Percentiles rank a stretch among this genome's conserved stretches.
These are phyloP conservation scores for Aspergillus aculeatus DNA, from an alignment of 2,329 filamentous ascomycete genomes.

Conservation along the genomic window DNA sequence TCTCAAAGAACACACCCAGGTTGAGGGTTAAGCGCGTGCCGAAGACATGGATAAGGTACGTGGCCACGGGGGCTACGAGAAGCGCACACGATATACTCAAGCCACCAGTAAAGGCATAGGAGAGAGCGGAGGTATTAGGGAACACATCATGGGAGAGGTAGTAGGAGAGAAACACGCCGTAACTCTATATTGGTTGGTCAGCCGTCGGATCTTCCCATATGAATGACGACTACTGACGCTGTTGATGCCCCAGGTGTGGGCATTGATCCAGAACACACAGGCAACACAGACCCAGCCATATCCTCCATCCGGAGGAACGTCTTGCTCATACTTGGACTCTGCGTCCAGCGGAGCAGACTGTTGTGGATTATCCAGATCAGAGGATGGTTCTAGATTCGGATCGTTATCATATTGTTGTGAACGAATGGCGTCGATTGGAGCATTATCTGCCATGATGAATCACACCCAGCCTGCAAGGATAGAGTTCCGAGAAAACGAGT, in stretches of 20 bases:
- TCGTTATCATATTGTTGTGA: slow-evolving; percentile 18
- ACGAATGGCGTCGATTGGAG: slow-evolving; percentile 31
- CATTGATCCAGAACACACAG: slow-evolving; percentile 59
- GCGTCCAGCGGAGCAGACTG: slow-evolving; percentile 14
- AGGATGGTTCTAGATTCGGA: not conserved
- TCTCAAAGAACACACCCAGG: slow-evolving; percentile 56
- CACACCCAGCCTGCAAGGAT: not conserved
- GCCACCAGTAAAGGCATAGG: slow-evolving; percentile 61
- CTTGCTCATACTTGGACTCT: slow-evolving; percentile 34
- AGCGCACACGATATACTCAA: slow-evolving; percentile 59
- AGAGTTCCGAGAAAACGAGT: not conserved
- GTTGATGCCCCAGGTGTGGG: slow-evolving; percentile 74
- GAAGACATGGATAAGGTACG: slow-evolving; percentile 51
- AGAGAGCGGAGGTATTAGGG: slow-evolving; percentile 53
- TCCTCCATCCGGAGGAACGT: slow-evolving; percentile 53
- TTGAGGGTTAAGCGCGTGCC: slow-evolving; percentile 57
- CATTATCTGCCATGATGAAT: slow-evolving; percentile 32
- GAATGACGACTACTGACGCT: slow-evolving; percentile 44
- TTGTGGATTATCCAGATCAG: slow-evolving; percentile 12
- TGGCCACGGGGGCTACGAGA: slow-evolving; percentile 57
- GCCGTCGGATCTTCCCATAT: not conserved
- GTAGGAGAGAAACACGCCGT: slow-evolving; percentile 60
- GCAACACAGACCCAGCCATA: slow-evolving; percentile 64
- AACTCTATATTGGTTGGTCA: slow-evolving; percentile 31
- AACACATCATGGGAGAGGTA: slow-evolving; percentile 58